Percentiles rank a stretch among this genome's conserved stretches.
Evolutionary conservation across 139 green algal genomes (phyloP).

Genomic region (Chlamydomonas schloesseri): DNA sequence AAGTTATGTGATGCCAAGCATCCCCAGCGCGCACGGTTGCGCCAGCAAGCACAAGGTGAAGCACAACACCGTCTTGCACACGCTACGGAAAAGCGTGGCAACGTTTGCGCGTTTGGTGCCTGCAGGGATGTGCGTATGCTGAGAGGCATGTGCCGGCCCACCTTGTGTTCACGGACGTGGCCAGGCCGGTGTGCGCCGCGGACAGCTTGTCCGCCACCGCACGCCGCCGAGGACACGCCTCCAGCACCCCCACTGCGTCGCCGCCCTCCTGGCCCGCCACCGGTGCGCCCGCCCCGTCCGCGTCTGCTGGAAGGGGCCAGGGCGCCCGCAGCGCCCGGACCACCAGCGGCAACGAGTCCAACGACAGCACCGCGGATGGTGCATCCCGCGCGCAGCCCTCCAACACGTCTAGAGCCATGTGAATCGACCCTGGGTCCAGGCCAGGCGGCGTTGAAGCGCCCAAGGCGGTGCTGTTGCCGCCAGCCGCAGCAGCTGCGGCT

Average conservation of each 20-base stretch:
- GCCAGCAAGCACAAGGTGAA: too few relatives aligned
- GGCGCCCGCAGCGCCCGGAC: not conserved
- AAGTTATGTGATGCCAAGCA: not conserved
- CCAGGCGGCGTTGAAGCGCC: too few relatives aligned
- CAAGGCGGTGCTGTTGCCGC: too few relatives aligned
- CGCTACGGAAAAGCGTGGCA: too few relatives aligned
- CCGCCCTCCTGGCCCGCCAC: not conserved
- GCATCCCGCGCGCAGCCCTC: not conserved
- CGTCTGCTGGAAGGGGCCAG: not conserved
- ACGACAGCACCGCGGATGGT: not conserved
- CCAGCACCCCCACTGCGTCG: not conserved
- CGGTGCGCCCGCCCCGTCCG: not conserved
- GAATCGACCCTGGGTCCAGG: not conserved
- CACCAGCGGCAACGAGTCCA: slow-evolving; percentile 22
- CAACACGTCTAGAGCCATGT: slow-evolving; percentile 1
- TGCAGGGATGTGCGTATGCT: too few relatives aligned
- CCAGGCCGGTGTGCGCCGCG: not conserved
- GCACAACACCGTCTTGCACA: too few relatives aligned
- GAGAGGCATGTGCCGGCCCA: not conserved
- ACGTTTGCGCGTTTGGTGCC: too few relatives aligned
- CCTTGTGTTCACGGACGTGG: slow-evolving; percentile 26
- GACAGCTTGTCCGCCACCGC: not conserved
- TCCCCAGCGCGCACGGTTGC: not conserved
- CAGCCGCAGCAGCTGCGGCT: not conserved
- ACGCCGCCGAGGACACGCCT: not conserved